These are phyloP conservation scores for Biscogniauxia marginata DNA, from an alignment of 2,329 filamentous ascomycete species.

Conservation along the genomic window DNA sequence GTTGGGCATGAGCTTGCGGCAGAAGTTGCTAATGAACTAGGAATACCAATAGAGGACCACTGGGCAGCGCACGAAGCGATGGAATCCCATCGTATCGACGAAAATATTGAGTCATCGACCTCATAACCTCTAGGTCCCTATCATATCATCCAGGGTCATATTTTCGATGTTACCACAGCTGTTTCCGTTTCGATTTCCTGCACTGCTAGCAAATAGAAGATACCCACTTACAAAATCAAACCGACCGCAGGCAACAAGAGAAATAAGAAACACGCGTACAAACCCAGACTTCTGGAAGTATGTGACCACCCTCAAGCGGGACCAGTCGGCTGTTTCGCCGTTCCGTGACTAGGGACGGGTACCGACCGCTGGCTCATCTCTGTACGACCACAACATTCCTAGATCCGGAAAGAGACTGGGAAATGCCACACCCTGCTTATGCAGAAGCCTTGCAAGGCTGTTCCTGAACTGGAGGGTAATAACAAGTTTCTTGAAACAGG, in stretches of 20 bases:
- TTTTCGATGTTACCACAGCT: no score
- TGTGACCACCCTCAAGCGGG: background rate
- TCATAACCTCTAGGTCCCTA: background rate
- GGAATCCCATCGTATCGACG: constrained; percentile 11
- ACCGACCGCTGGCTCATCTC: background rate
- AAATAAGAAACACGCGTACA: background rate
- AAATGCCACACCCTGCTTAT: no score
- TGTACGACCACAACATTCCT: background rate
- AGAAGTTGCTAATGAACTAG: constrained; percentile 1
- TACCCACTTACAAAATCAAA: constrained; percentile 12
- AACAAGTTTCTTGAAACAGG: no score
- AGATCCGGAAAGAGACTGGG: constrained; percentile 1
- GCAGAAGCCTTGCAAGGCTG: no score
- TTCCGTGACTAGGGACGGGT: constrained; percentile 1
- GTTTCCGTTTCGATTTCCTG: no score
- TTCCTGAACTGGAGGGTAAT: no score
- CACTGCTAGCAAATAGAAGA: constrained; percentile 8
- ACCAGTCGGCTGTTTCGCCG: constrained; percentile 14
- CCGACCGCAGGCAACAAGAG: no score
- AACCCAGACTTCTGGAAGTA: constrained; percentile 3
- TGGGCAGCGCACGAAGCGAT: constrained; percentile 28
- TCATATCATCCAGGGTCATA: no score
- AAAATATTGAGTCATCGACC: constrained; percentile 2
- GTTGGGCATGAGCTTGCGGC: constrained; percentile 1
- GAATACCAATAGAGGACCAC: constrained; percentile 18